phyloP scores from a whole-genome alignment of 2,329 filamentous ascomycete genomes.

The Apiospora saccharicola region DNA sequence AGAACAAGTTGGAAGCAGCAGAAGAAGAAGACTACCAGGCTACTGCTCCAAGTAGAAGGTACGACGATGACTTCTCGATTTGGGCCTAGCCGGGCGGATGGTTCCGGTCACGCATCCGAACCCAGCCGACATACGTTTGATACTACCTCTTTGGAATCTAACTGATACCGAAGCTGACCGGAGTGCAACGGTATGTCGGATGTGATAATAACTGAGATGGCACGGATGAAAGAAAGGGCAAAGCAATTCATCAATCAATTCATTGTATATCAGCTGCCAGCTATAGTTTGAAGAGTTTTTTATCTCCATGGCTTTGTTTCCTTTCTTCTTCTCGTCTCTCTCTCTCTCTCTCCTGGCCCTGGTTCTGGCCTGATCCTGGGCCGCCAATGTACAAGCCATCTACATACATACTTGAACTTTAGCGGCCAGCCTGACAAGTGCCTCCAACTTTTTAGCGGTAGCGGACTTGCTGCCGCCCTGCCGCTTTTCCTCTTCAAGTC shows the following conservation, averaged over 20 bases:
- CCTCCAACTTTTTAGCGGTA: constrained; percentile 4
- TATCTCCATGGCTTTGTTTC: not conserved
- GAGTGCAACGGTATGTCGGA: not conserved
- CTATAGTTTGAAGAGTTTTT: constrained; percentile 16
- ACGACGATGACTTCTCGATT: constrained; percentile 10
- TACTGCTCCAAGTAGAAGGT: constrained; percentile 9
- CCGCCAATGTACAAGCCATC: not conserved
- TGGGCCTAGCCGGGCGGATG: constrained; percentile 11
- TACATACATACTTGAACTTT: not conserved
- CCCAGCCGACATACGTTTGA: not conserved
- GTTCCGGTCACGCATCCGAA: constrained; percentile 14
- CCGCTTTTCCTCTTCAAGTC: constrained; percentile 24
- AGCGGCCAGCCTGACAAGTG: not conserved
- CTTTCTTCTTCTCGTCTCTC: not conserved
- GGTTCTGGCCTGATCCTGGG: not conserved
- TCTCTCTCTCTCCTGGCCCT: not conserved
- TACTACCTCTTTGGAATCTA: not conserved
- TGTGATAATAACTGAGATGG: not conserved
- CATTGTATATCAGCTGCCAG: not conserved
- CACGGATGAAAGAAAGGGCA: not conserved
- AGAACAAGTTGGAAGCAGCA: not conserved
- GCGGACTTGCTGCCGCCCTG: constrained; percentile 1
- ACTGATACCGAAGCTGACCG: constrained; percentile 1
- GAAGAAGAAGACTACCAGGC: not conserved
- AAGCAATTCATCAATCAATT: not conserved